A percentile compares a stretch with the other conserved stretches of the same genome.
Conservation (phyloP, 495 filamentous ascomycete genomes). For the Hypoxylon cercidicola region DNA sequence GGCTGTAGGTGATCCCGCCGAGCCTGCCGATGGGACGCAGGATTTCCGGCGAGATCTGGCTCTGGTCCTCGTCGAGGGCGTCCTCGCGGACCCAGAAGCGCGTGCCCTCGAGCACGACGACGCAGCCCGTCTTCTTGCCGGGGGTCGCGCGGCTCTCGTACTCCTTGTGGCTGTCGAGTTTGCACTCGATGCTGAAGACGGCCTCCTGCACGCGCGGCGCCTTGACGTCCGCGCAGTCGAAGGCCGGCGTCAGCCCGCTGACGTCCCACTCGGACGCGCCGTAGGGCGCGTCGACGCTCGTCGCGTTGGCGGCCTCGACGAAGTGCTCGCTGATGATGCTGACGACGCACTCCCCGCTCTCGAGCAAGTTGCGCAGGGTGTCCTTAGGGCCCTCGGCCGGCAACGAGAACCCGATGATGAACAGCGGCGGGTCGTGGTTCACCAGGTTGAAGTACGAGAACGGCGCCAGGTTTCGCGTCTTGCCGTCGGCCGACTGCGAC, state of each 20-base stretch:
- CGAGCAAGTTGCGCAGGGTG: conserved; percentile 75
- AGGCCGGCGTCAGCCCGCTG: conserved; percentile 76
- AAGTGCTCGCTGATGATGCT: conserved; percentile 89
- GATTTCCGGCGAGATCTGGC: conserved; percentile 73
- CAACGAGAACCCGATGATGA: conserved; percentile 78
- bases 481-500: conserved; percentile 59
- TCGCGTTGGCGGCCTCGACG: conserved; percentile 87
- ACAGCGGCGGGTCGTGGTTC: conserved; percentile 89
- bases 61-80: conserved; percentile 80
- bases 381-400: conserved; percentile 72
- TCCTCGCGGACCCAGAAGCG: conserved; percentile 92
- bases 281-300: conserved; percentile 79
- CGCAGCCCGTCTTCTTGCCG: conserved; percentile 75
- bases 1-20: conserved; percentile 85
- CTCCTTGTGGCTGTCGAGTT: conserved; percentile 76
- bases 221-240: conserved; percentile 70
- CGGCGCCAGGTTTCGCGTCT: conserved; percentile 76
- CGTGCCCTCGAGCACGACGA: conserved; percentile 86
- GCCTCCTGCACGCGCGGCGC: conserved; percentile 82
- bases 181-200: conserved; percentile 82
- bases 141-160: conserved; percentile 74
- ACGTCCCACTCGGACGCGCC: conserved; percentile 85
- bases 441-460: conserved; percentile 88
- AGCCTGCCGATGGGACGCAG: conserved; percentile 80
- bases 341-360: conserved; percentile 79